phyloP scores from a whole-genome alignment of 2,329 filamentous ascomycete species.

The Pseudocercospora pini-densiflorae region DNA sequence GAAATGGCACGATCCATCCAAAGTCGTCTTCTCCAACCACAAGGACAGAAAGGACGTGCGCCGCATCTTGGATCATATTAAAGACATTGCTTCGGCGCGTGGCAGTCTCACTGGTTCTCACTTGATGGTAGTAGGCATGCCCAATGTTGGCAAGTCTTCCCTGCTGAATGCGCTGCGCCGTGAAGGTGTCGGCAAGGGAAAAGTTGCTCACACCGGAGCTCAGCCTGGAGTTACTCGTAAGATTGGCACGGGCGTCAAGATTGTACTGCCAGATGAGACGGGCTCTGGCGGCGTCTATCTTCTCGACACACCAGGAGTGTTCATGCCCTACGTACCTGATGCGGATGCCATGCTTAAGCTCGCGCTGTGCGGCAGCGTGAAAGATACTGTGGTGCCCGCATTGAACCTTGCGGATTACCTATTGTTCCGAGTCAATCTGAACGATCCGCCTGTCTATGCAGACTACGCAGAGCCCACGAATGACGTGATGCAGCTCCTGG shows the following conservation, averaged over 20 bases:
- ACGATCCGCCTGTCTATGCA: constrained; percentile 65
- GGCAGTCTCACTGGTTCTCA: constrained; percentile 79
- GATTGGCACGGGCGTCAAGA: constrained; percentile 76
- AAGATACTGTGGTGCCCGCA: constrained; percentile 80
- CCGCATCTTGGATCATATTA: constrained; percentile 56
- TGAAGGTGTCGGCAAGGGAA: constrained; percentile 67
- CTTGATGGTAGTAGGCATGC: constrained; percentile 92
- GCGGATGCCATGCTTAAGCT: constrained; percentile 92
- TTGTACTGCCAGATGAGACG: constrained; percentile 64
- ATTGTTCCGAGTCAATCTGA: constrained; percentile 78
- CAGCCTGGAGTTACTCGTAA: constrained; percentile 91
- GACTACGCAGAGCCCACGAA: constrained; percentile 77
- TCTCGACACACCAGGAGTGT: constrained; percentile 92
- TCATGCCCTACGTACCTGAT: constrained; percentile 86
- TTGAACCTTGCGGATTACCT: constrained; percentile 87
- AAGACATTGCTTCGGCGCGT: constrained; percentile 52
- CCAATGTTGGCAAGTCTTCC: constrained; percentile 94
- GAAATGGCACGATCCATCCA: constrained; percentile 58
- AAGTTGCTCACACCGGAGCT: constrained; percentile 80
- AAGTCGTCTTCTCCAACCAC: constrained; percentile 59
- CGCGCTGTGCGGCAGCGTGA: constrained; percentile 87
- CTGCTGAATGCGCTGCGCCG: constrained; percentile 85
- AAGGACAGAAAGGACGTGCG: constrained; percentile 49
- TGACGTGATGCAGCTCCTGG: constrained; percentile 74
- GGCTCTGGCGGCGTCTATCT: constrained; percentile 71